A percentile compares a stretch with the other conserved stretches of the same genome.
phyloP scores from a whole-genome alignment of 148 eudicot genomes.

The Drosera capensis region DNA sequence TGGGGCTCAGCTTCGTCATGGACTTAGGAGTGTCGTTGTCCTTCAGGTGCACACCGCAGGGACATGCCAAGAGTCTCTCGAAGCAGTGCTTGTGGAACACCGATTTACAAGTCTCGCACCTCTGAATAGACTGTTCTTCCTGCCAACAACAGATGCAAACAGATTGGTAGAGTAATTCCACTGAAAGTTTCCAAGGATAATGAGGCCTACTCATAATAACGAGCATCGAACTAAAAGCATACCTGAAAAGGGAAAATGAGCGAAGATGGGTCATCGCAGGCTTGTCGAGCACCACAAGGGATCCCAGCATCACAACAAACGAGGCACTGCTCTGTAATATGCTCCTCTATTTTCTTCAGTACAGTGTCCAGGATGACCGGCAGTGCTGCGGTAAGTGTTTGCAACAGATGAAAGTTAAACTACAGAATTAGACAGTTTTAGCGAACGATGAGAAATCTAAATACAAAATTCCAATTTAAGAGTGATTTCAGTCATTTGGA shows the following conservation, averaged over 20 bases:
- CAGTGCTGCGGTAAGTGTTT: conserved; percentile 36
- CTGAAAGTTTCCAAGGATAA: too few relatives aligned
- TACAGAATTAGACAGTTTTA: too few relatives aligned
- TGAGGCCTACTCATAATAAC: too few relatives aligned
- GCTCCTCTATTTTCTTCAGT: conserved; percentile 67
- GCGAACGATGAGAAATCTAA: too few relatives aligned
- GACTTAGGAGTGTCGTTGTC: conserved; percentile 6
- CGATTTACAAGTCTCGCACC: conserved; percentile 53
- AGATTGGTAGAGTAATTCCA: too few relatives aligned
- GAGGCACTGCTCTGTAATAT: conserved; percentile 87
- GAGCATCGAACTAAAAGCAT: background rate
- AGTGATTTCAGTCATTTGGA: too few relatives aligned
- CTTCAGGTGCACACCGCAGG: conserved; percentile 50
- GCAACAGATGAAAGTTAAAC: background rate
- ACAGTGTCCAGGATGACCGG: conserved; percentile 70
- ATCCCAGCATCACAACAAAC: conserved; percentile 84
- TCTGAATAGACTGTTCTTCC: conserved; percentile 52
- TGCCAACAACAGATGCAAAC: too few relatives aligned
- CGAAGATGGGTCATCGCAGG: conserved; percentile 69
- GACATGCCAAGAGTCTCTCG: conserved; percentile 40
- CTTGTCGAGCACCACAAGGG: conserved; percentile 90
- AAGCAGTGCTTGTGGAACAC: conserved; percentile 64
- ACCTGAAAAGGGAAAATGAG: conserved; percentile 97
- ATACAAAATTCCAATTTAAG: too few relatives aligned
- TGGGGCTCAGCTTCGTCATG: conserved; percentile 8